Evolutionary conservation across 108 stramenopile genomes (phyloP).

Genomic region (Ochromonas danica): DNA sequence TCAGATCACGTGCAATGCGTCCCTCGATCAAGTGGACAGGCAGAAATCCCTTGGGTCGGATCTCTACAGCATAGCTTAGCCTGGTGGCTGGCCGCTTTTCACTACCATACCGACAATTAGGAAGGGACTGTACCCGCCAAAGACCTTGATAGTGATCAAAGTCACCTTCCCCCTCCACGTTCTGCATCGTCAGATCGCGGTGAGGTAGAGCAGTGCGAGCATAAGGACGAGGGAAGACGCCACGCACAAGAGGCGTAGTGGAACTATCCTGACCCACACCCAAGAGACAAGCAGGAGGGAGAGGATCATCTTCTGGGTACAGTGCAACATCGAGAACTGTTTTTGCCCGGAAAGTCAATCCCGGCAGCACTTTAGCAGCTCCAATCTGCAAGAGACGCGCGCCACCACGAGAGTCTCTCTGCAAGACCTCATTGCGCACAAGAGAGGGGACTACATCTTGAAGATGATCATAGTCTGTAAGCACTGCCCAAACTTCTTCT

Average conservation of each 20-base stretch:
- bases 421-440: neutral
- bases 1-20: constrained; percentile 73
- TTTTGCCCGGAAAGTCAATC: constrained; percentile 5
- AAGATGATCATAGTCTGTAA: constrained; percentile 72
- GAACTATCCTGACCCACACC: neutral
- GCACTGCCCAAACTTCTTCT: constrained; percentile 71
- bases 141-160: constrained; percentile 85
- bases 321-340: neutral
- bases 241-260: constrained; percentile 57
- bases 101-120: constrained; percentile 70
- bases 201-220: constrained; percentile 67
- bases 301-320: neutral
- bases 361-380: constrained; percentile 72
- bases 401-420: constrained; percentile 51
- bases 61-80: constrained; percentile 82
- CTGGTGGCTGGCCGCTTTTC: constrained; percentile 68
- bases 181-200: constrained; percentile 82
- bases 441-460: constrained; percentile 39
- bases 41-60: constrained; percentile 73
- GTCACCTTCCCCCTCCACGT: constrained; percentile 73
- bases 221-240: constrained; percentile 76
- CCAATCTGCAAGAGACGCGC: constrained; percentile 73
- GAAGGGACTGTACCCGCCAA: constrained; percentile 81
- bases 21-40: constrained; percentile 77
- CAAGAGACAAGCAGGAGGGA: neutral